Percentiles rank a stretch among this genome's conserved stretches.
These are phyloP conservation scores for Silene uniflora DNA, from an alignment of 148 eudicot genomes.

Conservation along the genomic window DNA sequence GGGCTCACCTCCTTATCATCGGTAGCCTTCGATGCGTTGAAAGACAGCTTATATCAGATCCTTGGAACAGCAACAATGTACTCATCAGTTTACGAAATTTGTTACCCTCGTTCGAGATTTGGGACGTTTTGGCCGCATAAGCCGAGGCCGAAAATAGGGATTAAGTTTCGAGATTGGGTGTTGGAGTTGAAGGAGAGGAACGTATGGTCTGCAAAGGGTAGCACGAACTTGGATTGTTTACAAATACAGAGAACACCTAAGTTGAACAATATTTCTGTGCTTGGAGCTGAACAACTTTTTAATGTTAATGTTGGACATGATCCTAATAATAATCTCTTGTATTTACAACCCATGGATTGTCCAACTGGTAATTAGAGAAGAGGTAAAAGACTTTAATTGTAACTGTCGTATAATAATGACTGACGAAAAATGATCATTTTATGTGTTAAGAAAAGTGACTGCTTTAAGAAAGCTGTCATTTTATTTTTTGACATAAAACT, in stretches of 20 bases:
- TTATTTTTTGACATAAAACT: too few relatives aligned
- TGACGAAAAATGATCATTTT: too few relatives aligned
- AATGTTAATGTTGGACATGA: too few relatives aligned
- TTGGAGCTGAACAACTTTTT: slow-evolving; percentile 1
- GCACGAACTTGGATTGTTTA: slow-evolving; percentile 4
- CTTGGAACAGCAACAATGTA: neutral
- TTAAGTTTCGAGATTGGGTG: neutral
- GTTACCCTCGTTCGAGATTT: slow-evolving; percentile 12
- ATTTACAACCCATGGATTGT: neutral
- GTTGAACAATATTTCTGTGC: neutral
- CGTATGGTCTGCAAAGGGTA: neutral
- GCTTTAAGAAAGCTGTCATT: too few relatives aligned
- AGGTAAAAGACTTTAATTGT: too few relatives aligned
- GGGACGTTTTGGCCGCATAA: neutral
- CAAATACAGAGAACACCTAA: neutral
- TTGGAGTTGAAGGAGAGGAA: neutral
- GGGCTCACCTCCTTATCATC: neutral
- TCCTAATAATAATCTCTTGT: neutral
- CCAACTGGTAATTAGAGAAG: neutral
- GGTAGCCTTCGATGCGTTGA: neutral
- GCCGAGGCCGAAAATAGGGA: neutral
- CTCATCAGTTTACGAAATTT: neutral
- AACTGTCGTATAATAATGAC: too few relatives aligned
- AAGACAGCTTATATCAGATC: neutral
- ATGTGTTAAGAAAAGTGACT: too few relatives aligned